phyloP scores from a whole-genome alignment of 805 yeast species.

The Candida oleophila region DNA sequence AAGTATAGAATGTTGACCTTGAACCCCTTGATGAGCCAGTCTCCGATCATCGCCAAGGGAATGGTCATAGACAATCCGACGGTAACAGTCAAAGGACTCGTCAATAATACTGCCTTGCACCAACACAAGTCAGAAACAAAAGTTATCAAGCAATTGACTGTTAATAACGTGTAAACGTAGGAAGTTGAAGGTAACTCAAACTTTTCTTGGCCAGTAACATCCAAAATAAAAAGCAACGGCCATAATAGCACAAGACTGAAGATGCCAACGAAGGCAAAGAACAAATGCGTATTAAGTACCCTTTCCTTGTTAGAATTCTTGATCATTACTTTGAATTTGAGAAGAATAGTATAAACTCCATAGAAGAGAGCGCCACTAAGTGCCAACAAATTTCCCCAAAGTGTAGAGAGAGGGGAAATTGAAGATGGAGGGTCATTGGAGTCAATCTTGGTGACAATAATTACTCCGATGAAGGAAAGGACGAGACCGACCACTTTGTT shows the following conservation, averaged over 20 bases:
- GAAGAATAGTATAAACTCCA: slow-evolving; percentile 84
- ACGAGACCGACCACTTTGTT: slow-evolving; percentile 69
- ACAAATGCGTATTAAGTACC: slow-evolving; percentile 77
- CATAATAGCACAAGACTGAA: slow-evolving; percentile 72
- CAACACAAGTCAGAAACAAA: slow-evolving; percentile 89
- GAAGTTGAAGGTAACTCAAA: slow-evolving; percentile 67
- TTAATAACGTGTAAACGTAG: slow-evolving; percentile 52
- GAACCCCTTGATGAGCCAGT: slow-evolving; percentile 68
- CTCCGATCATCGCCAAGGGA: slow-evolving; percentile 93
- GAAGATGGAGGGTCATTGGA: slow-evolving; percentile 28
- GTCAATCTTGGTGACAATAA: slow-evolving; percentile 75
- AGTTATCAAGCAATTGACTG: slow-evolving; percentile 71
- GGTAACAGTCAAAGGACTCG: slow-evolving; percentile 93
- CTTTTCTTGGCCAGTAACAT: slow-evolving; percentile 62
- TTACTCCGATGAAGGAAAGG: slow-evolving; percentile 74
- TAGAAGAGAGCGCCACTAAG: slow-evolving; percentile 84
- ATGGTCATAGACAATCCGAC: slow-evolving; percentile 92
- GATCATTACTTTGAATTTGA: slow-evolving; percentile 62
- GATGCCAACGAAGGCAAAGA: slow-evolving; percentile 93
- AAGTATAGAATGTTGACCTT: slow-evolving; percentile 61
- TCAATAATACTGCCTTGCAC: slow-evolving; percentile 92
- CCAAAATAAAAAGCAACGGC: slow-evolving; percentile 75
- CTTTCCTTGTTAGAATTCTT: slow-evolving; percentile 57
- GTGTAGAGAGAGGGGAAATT: slow-evolving; percentile 18
- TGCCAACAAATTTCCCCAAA: slow-evolving; percentile 79